Conservation (phyloP, 1,284 basidiomycete genomes). For the Peniophora sp. region DNA sequence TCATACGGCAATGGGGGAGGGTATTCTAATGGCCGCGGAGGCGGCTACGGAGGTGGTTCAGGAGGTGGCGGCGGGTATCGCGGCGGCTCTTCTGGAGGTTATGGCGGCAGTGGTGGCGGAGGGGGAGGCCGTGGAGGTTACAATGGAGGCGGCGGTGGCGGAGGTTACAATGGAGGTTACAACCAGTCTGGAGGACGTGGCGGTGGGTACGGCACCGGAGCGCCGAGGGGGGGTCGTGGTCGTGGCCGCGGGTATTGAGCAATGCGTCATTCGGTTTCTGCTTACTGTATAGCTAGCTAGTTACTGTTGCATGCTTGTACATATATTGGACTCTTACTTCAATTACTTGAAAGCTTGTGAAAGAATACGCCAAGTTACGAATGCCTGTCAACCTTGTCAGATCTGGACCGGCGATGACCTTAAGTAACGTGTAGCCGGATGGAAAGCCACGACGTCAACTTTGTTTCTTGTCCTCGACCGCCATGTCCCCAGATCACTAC, state of each 20-base stretch:
- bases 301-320: not conserved
- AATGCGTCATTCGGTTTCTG: conserved; percentile 3
- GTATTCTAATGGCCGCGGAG: not conserved
- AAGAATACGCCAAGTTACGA: too few relatives aligned
- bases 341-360: too few relatives aligned
- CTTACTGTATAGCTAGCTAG: not conserved
- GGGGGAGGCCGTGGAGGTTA: conserved; percentile 10
- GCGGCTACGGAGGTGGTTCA: not conserved
- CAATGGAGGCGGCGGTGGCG: conserved; percentile 13
- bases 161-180: conserved; percentile 6
- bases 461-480: too few relatives aligned
- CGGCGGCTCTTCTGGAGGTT: conserved; percentile 10
- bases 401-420: too few relatives aligned
- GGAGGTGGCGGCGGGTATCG: conserved; percentile 3
- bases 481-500: too few relatives aligned
- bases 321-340: not conserved
- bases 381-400: too few relatives aligned
- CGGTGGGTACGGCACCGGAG: conserved; percentile 17
- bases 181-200: conserved; percentile 9
- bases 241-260: conserved; percentile 32
- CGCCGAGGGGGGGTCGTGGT: conserved; percentile 26
- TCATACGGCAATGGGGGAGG: not conserved
- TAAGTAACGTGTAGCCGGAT: too few relatives aligned
- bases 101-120: not conserved
- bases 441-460: too few relatives aligned